These are phyloP conservation scores for Acer campestre DNA, from an alignment of 345 rosid species.

Conservation along the genomic window DNA sequence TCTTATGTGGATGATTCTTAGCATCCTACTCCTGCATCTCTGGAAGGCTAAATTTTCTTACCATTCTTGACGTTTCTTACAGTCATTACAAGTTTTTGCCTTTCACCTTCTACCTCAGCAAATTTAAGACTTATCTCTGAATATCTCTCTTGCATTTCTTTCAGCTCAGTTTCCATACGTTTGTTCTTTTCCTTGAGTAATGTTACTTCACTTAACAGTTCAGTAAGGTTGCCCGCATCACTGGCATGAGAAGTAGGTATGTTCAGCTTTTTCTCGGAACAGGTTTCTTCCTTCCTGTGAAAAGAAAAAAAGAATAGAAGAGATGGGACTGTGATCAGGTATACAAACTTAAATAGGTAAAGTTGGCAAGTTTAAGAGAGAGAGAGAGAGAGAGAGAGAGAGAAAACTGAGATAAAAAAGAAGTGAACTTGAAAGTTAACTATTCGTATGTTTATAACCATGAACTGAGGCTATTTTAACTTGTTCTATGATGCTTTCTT, in stretches of 20 bases:
- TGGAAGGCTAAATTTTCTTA: slow-evolving; percentile 51
- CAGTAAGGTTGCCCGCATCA: slow-evolving; percentile 35
- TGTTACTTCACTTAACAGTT: slow-evolving; percentile 50
- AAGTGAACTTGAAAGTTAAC: slow-evolving; percentile 12
- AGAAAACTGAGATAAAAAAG: neutral
- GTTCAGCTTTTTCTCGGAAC: slow-evolving; percentile 32
- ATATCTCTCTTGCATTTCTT: slow-evolving; percentile 92
- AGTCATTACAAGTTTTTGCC: slow-evolving; percentile 89
- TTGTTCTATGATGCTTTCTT: slow-evolving; percentile 32
- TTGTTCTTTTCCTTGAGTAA: slow-evolving; percentile 62
- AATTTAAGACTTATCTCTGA: slow-evolving; percentile 88
- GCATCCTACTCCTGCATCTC: slow-evolving; percentile 5
- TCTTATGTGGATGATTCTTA: slow-evolving; percentile 3
- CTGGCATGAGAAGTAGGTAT: slow-evolving; percentile 18
- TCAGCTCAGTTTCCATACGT: slow-evolving; percentile 79
- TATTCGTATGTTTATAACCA: slow-evolving; percentile 34
- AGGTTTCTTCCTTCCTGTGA: slow-evolving; percentile 37
- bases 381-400: too few species aligned
- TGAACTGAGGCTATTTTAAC: slow-evolving; percentile 28
- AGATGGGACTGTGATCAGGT: slow-evolving; percentile 1
- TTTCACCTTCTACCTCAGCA: slow-evolving; percentile 96
- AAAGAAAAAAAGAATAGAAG: slow-evolving; percentile 2
- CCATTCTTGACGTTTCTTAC: slow-evolving; percentile 75
- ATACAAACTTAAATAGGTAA: neutral
- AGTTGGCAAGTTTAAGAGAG: neutral